Evolutionary conservation across 768 basidiomycete species (phyloP).

Genomic region (Suillus cothurnatus): DNA sequence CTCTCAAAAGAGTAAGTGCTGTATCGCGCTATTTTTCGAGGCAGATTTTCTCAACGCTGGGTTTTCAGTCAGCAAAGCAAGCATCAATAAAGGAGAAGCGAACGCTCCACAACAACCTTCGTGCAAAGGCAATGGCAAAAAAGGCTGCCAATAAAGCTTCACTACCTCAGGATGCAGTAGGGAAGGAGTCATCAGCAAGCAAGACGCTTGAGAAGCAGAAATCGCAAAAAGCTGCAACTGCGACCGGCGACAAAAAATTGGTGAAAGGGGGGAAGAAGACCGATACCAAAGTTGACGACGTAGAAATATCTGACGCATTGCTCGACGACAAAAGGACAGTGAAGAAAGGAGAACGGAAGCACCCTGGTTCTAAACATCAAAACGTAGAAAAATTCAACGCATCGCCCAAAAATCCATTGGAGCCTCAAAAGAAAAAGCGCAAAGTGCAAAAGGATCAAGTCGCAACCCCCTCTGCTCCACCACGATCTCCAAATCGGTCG

Average conservation of each 20-base stretch:
- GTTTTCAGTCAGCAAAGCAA: constrained; percentile 48
- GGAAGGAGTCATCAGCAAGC: background rate
- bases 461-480: background rate
- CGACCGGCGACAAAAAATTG: background rate
- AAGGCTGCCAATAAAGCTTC: constrained; percentile 15
- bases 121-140: constrained; percentile 44
- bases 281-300: background rate
- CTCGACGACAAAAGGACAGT: background rate
- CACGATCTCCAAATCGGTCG: background rate
- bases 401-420: background rate
- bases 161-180: background rate
- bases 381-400: background rate
- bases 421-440: background rate
- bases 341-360: background rate
- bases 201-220: background rate
- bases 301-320: background rate
- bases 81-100: constrained; percentile 49
- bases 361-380: background rate
- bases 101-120: constrained; percentile 47
- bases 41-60: background rate
- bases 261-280: background rate
- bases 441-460: background rate
- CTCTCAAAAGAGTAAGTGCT: constrained; percentile 59
- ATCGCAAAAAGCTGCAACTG: background rate
- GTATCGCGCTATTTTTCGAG: background rate